These are phyloP conservation scores for Claviceps paspali DNA, from an alignment of 2,329 filamentous ascomycete species.

Conservation along the genomic window DNA sequence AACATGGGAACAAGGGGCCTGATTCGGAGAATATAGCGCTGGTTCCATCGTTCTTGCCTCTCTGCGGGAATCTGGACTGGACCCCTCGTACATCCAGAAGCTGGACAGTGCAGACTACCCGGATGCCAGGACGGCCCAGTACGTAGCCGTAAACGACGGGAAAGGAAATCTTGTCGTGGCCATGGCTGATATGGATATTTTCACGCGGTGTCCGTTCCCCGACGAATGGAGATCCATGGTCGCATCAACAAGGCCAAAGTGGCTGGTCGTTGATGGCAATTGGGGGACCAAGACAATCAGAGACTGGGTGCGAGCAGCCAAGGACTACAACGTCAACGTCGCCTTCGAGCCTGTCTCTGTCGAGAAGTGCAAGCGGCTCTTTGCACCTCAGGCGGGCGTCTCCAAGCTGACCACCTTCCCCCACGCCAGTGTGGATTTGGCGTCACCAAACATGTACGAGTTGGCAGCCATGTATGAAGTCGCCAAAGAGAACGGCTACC, in stretches of 20 bases:
- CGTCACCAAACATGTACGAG: slow-evolving; percentile 74
- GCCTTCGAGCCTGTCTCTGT: slow-evolving; percentile 84
- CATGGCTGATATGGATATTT: slow-evolving; percentile 90
- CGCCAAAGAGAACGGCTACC: slow-evolving; percentile 49
- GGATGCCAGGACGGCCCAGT: slow-evolving; percentile 65
- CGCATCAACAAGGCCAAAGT: slow-evolving; percentile 43
- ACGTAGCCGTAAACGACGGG: slow-evolving; percentile 74
- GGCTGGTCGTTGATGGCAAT: slow-evolving; percentile 78
- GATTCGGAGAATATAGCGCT: slow-evolving; percentile 29
- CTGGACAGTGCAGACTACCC: slow-evolving; percentile 32
- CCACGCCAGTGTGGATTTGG: slow-evolving; percentile 49
- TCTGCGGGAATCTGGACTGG: slow-evolving; percentile 48
- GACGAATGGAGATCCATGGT: slow-evolving; percentile 47
- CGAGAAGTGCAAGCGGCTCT: slow-evolving; percentile 59
- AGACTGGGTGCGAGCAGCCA: slow-evolving; percentile 50
- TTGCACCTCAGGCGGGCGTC: slow-evolving; percentile 28
- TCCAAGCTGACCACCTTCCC: slow-evolving; percentile 39
- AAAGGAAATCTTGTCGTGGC: slow-evolving; percentile 76
- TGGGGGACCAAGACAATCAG: slow-evolving; percentile 55
- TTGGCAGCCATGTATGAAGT: slow-evolving; percentile 62
- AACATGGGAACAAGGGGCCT: neutral
- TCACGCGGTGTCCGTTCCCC: slow-evolving; percentile 40
- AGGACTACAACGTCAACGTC: slow-evolving; percentile 39
- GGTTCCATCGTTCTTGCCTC: slow-evolving; percentile 58
- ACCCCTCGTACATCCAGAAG: slow-evolving; percentile 45